A percentile compares a stretch with the other conserved stretches of the same genome.
phyloP scores from a whole-genome alignment of 2,329 filamentous ascomycete species.

The Aspergillus pseudonomiae region DNA sequence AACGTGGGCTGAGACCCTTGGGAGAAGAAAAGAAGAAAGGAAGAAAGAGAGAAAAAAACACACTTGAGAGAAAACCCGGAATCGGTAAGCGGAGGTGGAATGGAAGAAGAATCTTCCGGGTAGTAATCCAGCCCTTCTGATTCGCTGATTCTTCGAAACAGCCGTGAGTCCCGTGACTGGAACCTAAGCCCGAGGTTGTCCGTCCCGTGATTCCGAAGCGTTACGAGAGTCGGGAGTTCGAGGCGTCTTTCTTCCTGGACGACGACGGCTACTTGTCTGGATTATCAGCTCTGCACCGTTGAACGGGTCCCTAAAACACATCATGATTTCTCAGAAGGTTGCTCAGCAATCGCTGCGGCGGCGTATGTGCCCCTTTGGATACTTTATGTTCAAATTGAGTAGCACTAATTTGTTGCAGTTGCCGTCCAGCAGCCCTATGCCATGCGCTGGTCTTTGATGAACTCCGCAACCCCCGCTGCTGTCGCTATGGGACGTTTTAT shows the following conservation, averaged over 20 bases:
- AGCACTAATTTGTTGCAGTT: slow-evolving; percentile 39
- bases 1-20: slow-evolving; percentile 46
- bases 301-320: slow-evolving; percentile 22
- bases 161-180: slow-evolving; percentile 39
- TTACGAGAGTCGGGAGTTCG: slow-evolving; percentile 30
- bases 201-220: slow-evolving; percentile 41
- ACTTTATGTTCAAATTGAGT: slow-evolving; percentile 17
- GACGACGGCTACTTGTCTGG: slow-evolving; percentile 18
- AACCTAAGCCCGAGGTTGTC: slow-evolving; percentile 44
- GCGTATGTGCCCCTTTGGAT: slow-evolving; percentile 40
- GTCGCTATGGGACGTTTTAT: slow-evolving; percentile 46
- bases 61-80: slow-evolving; percentile 17
- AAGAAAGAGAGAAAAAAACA: slow-evolving; percentile 24
- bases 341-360: slow-evolving; percentile 52
- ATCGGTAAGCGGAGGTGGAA: slow-evolving; percentile 14
- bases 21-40: slow-evolving; percentile 15
- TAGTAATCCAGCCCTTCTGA: slow-evolving; percentile 36
- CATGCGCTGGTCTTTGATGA: slow-evolving; percentile 46
- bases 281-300: slow-evolving; percentile 13
- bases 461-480: slow-evolving; percentile 47
- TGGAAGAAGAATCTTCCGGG: slow-evolving; percentile 43
- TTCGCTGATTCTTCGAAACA: slow-evolving; percentile 32
- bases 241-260: slow-evolving; percentile 24
- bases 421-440: slow-evolving; percentile 48
- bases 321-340: slow-evolving; percentile 53